Base-by-base conservation (phyloP, 306 rosid genomes). In the Dalbergia cochinchinensis region DNA sequence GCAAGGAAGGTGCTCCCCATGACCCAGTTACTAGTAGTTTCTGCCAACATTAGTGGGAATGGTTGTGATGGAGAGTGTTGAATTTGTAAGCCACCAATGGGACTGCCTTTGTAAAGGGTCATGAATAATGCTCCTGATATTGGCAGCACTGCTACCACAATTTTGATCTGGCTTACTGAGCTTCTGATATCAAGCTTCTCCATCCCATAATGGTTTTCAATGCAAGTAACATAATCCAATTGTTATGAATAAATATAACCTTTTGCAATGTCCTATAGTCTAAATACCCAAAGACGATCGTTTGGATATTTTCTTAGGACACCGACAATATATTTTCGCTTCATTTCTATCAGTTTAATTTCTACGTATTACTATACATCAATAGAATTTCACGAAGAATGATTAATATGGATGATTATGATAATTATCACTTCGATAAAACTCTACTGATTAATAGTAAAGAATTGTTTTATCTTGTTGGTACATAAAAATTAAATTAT, bases 1-100 rank as follows among this genome's bases (percentile, higher is more conserved):
- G 80, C 84, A 66, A 92, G 85, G 42, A 90, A 86, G 80, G 78
- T 78, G 57, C 83, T 88, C 67, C 97, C 94, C 69, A 80, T 80
- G 57, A 82, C 65, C 97, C 97, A 92, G 58, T 86, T 86, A 54
- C 54, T 73, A 70, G 81, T 57, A 73, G 84, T 51, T 65, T 84
- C 64, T 50, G 58, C 58, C 65, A 59, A 41, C 69, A 73, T 18
- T 39, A 65, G 65, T 9, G 19, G 61, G 16, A 65, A 41, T 41
- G 72, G 33, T 31, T 61, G 60, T 19, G 48, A 51, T 37, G 66
- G 59, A 55, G 79, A 61, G 6, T 48, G 54, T 66, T 58, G 72
- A 77, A 4, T 42, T 31, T 73, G 63, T 5, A 45, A 11, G 57
- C 63, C 19, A 14, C 11, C 20, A 82, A 90, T 77, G 54, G 90